Evolutionary conservation across 345 rosid species (phyloP).

Genomic region (Ceriops zippeliana): DNA sequence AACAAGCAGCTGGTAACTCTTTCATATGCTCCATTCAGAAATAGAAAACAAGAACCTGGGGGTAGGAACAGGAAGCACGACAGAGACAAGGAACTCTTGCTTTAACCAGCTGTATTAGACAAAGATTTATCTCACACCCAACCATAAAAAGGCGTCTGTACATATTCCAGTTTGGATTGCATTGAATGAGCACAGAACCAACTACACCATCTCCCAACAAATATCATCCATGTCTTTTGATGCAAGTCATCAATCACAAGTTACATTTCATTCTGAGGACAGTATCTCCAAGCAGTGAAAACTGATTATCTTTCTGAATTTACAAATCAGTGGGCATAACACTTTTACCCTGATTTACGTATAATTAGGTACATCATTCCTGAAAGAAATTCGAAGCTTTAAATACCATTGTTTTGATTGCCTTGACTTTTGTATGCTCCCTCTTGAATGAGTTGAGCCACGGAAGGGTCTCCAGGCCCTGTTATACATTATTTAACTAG

Average conservation of each 20-base stretch:
- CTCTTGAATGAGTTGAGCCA: not conserved
- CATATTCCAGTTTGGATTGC: not conserved
- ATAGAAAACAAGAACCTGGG: not conserved
- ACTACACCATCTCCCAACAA: not conserved
- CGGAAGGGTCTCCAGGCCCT: not conserved
- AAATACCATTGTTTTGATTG: conserved; percentile 6
- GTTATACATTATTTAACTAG: not conserved
- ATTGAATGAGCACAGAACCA: not conserved
- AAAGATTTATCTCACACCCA: not conserved
- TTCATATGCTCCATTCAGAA: not conserved
- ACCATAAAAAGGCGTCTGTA: not conserved
- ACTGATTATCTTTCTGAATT: not conserved
- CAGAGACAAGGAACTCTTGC: not conserved
- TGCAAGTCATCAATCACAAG: not conserved
- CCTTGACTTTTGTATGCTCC: not conserved
- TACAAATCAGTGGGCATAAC: not conserved
- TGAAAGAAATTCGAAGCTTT: conserved; percentile 2
- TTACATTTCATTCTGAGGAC: not conserved
- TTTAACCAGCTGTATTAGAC: not conserved
- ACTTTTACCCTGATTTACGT: too few relatives aligned
- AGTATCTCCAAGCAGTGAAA: conserved; percentile 1
- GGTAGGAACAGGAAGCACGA: too few relatives aligned
- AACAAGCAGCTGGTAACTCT: not conserved
- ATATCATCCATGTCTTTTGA: not conserved
- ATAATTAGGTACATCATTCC: conserved; percentile 6